Base-by-base conservation (phyloP, 768 basidiomycete genomes). In the Naganishia vaughanmartiniae region DNA sequence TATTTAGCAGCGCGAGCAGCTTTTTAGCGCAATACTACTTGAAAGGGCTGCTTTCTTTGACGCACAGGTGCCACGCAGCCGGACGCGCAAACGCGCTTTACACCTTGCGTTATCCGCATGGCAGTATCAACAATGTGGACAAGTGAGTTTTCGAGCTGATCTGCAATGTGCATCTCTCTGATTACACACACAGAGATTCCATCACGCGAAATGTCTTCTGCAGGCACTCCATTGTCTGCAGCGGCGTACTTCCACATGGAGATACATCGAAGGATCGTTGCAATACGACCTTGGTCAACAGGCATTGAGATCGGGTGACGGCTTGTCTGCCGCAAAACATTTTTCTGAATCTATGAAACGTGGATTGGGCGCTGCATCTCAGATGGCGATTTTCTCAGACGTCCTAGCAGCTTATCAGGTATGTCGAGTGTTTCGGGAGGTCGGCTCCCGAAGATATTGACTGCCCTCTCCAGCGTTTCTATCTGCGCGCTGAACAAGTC, bases 221-320 rank as follows among this genome's bases (percentile, higher is more conserved):
- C 75, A 80, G 57, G 82, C 83, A 19, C 72, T 81, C 0, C 54
- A 76, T 24, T 73, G 82, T 24, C 83, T 81, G 68, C 73, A 77
- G 0, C 57, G 72, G n/a, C 72, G 75, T 7, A 75, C 76, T 0
- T 51, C 67, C 12, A 36, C 60, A 15, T 84, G 82, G 82, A 70
- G 69, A 6, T 74, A 77, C 0, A 77, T 80, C n/a, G 78, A 78
- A 54, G 74, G 78, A 36, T 74, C 81, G 66, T 74, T 83, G 7
- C 80, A 83, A 45, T 83, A 83, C 55, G 76, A 80, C 1, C 77
- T 84, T 5, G 95, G 92, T 39, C 85, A 94, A 48, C 82, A 98
- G 72, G 83, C 93, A 46, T 98, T 96, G 79, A 92, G 91, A 0
- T 89, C 90, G n/a, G 93, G 94, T 14, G 88, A 94, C 76, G 85